These are phyloP conservation scores for Schoenoplectus tabernaemontani DNA, from an alignment of 202 grass and related monocot genomes.

Conservation along the genomic window DNA sequence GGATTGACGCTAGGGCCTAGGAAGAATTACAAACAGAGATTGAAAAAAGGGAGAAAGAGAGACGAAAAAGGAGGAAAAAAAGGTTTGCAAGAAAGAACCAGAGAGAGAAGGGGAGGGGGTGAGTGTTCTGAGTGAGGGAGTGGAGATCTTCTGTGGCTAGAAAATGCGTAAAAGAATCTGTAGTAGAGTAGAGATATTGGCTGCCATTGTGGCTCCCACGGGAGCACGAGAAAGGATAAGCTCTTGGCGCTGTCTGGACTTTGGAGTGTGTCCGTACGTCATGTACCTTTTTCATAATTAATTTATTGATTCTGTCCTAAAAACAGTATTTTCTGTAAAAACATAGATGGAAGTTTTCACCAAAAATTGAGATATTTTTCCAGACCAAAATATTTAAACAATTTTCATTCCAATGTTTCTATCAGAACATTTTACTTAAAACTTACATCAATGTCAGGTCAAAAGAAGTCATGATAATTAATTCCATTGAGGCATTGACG, in stretches of 20 bases:
- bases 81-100: slow-evolving; percentile 7
- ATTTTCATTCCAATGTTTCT: too few species aligned
- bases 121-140: slow-evolving; percentile 5
- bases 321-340: too few species aligned
- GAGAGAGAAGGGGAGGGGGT: background rate
- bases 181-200: background rate
- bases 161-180: background rate
- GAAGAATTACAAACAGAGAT: background rate
- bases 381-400: too few species aligned
- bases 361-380: too few species aligned
- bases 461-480: too few species aligned
- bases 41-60: slow-evolving; percentile 7
- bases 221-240: slow-evolving; percentile 18
- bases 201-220: background rate
- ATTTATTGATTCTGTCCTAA: background rate
- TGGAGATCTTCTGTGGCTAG: slow-evolving; percentile 5
- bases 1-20: background rate
- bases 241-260: slow-evolving; percentile 9
- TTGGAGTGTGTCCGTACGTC: background rate
- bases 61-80: slow-evolving; percentile 23
- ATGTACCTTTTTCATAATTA: background rate
- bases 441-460: too few species aligned
- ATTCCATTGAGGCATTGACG: too few species aligned
- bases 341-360: too few species aligned
- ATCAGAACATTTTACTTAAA: too few species aligned